These are phyloP conservation scores for Trichoderma virens DNA, from an alignment of 495 filamentous ascomycete genomes.

Conservation along the genomic window DNA sequence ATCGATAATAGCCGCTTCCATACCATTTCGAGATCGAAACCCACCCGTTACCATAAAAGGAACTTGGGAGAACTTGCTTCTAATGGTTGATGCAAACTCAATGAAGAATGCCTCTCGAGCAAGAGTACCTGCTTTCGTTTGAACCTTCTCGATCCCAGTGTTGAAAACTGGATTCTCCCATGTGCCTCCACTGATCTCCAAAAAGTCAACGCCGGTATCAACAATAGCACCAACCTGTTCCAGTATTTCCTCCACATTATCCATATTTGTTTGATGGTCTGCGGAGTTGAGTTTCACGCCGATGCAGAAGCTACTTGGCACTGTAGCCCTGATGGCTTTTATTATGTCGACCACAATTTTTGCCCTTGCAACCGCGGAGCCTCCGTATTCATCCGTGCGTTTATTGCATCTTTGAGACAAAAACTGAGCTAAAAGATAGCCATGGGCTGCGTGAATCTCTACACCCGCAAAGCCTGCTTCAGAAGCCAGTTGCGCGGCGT, in stretches of 20 bases:
- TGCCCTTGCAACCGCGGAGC: conserved; percentile 57
- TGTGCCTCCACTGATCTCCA: conserved; percentile 53
- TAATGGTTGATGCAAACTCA: conserved; percentile 41
- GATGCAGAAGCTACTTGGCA: conserved; percentile 42
- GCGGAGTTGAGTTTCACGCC: conserved; percentile 58
- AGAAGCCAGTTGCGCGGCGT: conserved; percentile 37
- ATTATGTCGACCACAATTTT: conserved; percentile 51
- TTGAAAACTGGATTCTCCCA: conserved; percentile 45
- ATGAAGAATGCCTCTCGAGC: conserved; percentile 33
- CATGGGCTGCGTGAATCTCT: conserved; percentile 65
- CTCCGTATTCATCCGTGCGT: conserved; percentile 58
- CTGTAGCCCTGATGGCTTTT: conserved; percentile 44
- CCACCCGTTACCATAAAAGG: conserved; percentile 40
- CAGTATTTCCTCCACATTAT: conserved; percentile 40
- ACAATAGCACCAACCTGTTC: conserved; percentile 44
- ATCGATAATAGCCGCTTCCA: conserved; percentile 41
- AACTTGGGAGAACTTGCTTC: conserved; percentile 33
- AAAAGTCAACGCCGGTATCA: conserved; percentile 50
- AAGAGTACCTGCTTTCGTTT: conserved; percentile 16
- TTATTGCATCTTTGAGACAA: conserved; percentile 51
- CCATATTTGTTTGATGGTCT: conserved; percentile 38
- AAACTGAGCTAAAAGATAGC: conserved; percentile 69
- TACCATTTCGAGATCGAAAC: conserved; percentile 47
- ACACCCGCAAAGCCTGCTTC: conserved; percentile 68
- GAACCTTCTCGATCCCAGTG: neutral